phyloP scores from a whole-genome alignment of 2,329 filamentous ascomycete species.

The Lecanicillium sp. region DNA sequence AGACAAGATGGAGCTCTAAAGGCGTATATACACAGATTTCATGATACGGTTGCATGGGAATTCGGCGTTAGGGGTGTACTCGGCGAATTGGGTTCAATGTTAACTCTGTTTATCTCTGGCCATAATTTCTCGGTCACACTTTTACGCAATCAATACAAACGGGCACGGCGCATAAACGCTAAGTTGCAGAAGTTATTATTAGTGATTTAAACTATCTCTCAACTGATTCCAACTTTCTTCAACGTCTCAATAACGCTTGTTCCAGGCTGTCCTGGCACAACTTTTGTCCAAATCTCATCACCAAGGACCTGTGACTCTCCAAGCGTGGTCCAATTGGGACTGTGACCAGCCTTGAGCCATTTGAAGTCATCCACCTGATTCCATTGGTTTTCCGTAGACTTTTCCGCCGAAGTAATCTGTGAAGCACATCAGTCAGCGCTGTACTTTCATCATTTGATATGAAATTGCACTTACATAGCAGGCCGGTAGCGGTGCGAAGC shows the following conservation, averaged over 20 bases:
- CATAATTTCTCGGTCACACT: no score
- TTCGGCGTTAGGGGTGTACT: slow-evolving; percentile 4
- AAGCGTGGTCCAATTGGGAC: slow-evolving; percentile 79
- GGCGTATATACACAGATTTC: not conserved
- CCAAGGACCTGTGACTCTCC: slow-evolving; percentile 48
- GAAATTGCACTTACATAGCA: slow-evolving; percentile 61
- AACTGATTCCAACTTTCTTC: slow-evolving; percentile 34
- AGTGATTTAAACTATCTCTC: not conserved
- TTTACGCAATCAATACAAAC: not conserved
- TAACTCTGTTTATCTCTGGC: no score
- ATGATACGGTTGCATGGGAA: slow-evolving; percentile 1
- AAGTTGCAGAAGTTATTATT: not conserved
- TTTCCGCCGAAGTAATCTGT: slow-evolving; percentile 21
- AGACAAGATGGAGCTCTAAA: slow-evolving; percentile 35
- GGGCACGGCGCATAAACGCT: no score
- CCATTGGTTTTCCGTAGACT: slow-evolving; percentile 58
- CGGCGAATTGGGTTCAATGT: not conserved
- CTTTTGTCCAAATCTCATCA: slow-evolving; percentile 59
- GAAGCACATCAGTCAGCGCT: slow-evolving; percentile 2
- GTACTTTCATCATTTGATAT: not conserved
- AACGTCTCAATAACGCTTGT: slow-evolving; percentile 59
- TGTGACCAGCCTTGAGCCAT: slow-evolving; percentile 80
- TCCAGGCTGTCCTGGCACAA: slow-evolving; percentile 55
- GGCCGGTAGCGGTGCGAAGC: slow-evolving; percentile 68
- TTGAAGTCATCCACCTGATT: slow-evolving; percentile 94